Conservation (phyloP, 805 yeast genomes). For the Nakazawaea molendinolei region DNA sequence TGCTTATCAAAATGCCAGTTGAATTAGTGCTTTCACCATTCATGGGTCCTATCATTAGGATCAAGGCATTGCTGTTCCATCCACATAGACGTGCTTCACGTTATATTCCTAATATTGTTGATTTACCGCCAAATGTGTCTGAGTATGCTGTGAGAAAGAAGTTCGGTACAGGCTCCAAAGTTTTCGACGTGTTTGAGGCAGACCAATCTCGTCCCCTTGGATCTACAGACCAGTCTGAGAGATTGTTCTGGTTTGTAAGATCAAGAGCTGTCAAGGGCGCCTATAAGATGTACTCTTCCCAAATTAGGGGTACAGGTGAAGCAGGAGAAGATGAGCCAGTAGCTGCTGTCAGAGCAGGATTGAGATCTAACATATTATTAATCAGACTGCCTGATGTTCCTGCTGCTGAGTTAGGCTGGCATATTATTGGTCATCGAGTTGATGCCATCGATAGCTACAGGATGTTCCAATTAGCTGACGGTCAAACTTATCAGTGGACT, state of each 20-base stretch:
- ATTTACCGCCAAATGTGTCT: conserved; percentile 29
- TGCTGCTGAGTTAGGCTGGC: conserved; percentile 58
- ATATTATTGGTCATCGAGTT: conserved; percentile 49
- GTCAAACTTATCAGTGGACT: conserved; percentile 61
- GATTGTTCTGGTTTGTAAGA: conserved; percentile 47
- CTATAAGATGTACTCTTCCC: conserved; percentile 46
- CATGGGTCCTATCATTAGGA: conserved; percentile 52
- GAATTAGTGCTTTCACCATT: conserved; percentile 52
- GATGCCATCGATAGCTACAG: conserved; percentile 58
- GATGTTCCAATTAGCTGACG: conserved; percentile 54
- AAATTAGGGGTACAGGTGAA: conserved; percentile 34
- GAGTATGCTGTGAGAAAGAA: conserved; percentile 45
- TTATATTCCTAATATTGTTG: conserved; percentile 48
- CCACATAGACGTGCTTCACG: conserved; percentile 52
- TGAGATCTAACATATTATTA: conserved; percentile 50
- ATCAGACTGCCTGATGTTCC: conserved; percentile 44
- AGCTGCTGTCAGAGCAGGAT: conserved; percentile 54
- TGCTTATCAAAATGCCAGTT: conserved; percentile 42
- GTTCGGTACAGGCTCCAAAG: conserved; percentile 56
- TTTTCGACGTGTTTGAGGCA: conserved; percentile 48
- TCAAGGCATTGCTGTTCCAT: conserved; percentile 46
- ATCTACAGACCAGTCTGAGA: conserved; percentile 34
- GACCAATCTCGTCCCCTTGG: conserved; percentile 32
- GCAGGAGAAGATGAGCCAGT: conserved; percentile 50
- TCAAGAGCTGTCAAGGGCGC: conserved; percentile 67